Base-by-base conservation (phyloP, 2,329 filamentous ascomycete species). In the Hypoxylon sp. region DNA sequence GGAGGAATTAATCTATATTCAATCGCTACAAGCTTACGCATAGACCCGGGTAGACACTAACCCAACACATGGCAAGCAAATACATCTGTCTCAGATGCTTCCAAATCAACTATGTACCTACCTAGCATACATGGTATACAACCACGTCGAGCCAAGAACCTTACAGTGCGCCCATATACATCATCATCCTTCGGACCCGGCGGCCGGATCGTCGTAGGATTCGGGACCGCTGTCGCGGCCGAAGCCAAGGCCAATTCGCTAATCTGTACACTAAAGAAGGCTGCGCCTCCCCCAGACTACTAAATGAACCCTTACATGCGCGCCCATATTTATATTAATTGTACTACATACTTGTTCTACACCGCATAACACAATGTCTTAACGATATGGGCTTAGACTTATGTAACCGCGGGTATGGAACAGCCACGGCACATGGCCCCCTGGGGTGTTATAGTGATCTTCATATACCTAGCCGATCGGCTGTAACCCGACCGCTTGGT, bases 131-230 rank as follows among this genome's bases (percentile, higher is more conserved):
- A n/a, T n/a, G n/a, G n/a, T 42, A n/a, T 42, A 42, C 10, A n/a
- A 47, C 22, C n/a, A 33, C 17, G 17, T 24, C 26, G 17, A 47
- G 35, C 11, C 22, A 47, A 39, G 44, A 50, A 29, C 33, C 44
- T 22, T 29, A 47, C 26, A 8, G 17, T 19, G 19, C 17, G 9
- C 39, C 22, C 39, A 9, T 5, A 39, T 13, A 19, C 14, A 24
- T 37, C 35, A 17, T 22, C 11, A 39, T 55, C 52, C 51, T 51
- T 66, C 57, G 57, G 63, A 22, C 48, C 31, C 19, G 47, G 35
- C 8, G 26, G 37, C 57, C 63, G 57, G 57, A 66, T 66, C 52
- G 31, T 19, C 57, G 19, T 22, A n/a, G 24, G 33, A 33, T 33
- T 22, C 13, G 11, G 35, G 19, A 26, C 22, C 29, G 19, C 4